These are phyloP conservation scores for Xylaria sp. DNA, from an alignment of 2,329 filamentous ascomycete genomes.

Conservation along the genomic window DNA sequence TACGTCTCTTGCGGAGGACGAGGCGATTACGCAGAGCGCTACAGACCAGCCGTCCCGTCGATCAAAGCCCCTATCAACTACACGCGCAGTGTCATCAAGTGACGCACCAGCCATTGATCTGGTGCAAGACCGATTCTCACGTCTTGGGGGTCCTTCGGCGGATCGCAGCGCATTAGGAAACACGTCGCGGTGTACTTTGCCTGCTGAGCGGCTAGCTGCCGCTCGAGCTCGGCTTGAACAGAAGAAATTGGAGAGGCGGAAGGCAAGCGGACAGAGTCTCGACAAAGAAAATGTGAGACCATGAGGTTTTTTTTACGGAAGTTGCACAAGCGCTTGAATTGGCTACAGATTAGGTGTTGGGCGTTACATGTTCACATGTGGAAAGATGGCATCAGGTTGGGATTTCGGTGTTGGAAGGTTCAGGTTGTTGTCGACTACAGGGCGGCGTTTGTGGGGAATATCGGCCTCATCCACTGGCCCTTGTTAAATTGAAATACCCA, in stretches of 20 bases:
- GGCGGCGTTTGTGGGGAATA: slow-evolving; percentile 39
- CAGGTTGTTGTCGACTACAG: slow-evolving; percentile 23
- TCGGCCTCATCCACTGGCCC: slow-evolving; percentile 21
- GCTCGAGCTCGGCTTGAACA: slow-evolving; percentile 65
- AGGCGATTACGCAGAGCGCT: slow-evolving; percentile 35
- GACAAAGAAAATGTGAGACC: slow-evolving; percentile 61
- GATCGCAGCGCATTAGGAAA: slow-evolving; percentile 50
- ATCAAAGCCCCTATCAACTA: slow-evolving; percentile 43
- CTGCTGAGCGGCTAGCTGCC: slow-evolving; percentile 63
- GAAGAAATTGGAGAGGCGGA: slow-evolving; percentile 62
- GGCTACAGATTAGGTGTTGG: slow-evolving; percentile 3
- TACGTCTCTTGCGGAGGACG: slow-evolving; percentile 30
- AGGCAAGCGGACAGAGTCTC: slow-evolving; percentile 36
- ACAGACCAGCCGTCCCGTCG: slow-evolving; percentile 38
- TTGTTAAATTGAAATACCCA: slow-evolving; percentile 25
- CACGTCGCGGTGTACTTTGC: slow-evolving; percentile 56
- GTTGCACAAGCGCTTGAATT: background rate
- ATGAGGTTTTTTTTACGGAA: slow-evolving; percentile 5
- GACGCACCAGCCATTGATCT: slow-evolving; percentile 56
- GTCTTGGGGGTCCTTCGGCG: slow-evolving; percentile 54
- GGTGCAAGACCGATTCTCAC: slow-evolving; percentile 57
- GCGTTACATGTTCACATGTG: slow-evolving; percentile 35
- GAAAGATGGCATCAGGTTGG: slow-evolving; percentile 12
- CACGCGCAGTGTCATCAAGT: slow-evolving; percentile 44
- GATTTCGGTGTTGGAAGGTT: slow-evolving; percentile 18